Evolutionary conservation across 2,329 filamentous ascomycete species (phyloP), one percentile per base, ranked within the genome.

Genomic region (Cytospora chrysosperma): DNA sequence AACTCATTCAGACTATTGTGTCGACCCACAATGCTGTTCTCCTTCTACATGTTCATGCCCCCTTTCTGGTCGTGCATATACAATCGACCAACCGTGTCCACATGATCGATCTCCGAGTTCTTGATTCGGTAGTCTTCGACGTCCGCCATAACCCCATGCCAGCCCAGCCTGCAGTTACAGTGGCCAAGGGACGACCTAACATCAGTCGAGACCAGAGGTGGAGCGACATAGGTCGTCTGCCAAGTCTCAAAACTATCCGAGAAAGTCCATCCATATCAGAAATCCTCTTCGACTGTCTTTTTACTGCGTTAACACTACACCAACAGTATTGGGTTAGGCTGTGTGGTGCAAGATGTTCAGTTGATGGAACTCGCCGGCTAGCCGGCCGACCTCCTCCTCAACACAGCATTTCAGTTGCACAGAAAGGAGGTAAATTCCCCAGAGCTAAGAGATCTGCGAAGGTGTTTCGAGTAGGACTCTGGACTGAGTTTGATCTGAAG

Each of bases 401-500:
- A 21, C 8, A 21, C 32, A 21, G 21, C 8, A 19, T 30, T 26
- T 37, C 17, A 15, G 10, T 61, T 61, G 30, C 59, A 61, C 26
- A 51, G 51, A 28, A 50, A 37, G 5, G 6, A 13, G 28, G 37
- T 43, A 24, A n/a, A 21, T 7, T 19, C 21, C 4, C 21, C 13
- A 28, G 24, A 28, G 7, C 40, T 27, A 26, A 50, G 59, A 15
- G n/a, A 24, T 19, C 52, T 61, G 10, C 59, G 59, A 17, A 13
- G 26, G 9, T 61, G 59, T 43, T 21, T 56, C n/a, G 59, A 61
- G 51, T 61, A 61, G 59, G 59, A 61, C 40, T 61, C 59, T 7
- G 30, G 43, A 28, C 59, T 61, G 28, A 50, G 32, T 30, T 17
- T 61, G 52, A 19, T 50, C 10, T 15, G 59, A 61, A 61, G 40